Evolutionary conservation across 148 eudicot genomes (phyloP).

Genomic region (Heliamphora exappendiculata): DNA sequence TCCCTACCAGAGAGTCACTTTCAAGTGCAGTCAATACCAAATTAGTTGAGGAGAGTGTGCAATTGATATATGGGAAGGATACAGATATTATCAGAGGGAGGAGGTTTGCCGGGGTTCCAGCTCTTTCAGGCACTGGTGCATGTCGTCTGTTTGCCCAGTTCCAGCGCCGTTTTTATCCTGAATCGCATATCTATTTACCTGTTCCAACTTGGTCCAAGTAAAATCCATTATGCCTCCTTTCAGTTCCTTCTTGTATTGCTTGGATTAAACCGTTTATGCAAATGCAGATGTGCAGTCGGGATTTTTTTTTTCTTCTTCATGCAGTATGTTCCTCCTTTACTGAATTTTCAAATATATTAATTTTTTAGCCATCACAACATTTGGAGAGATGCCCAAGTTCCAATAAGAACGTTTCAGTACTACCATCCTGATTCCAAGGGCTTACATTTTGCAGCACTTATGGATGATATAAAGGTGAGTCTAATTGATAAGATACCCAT

Average conservation of each 20-base stretch:
- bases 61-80: constrained; percentile 2
- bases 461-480: constrained; percentile 8
- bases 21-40: neutral
- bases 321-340: neutral
- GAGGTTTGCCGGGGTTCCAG: neutral
- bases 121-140: constrained; percentile 11
- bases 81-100: neutral
- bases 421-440: constrained; percentile 11
- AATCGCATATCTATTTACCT: constrained; percentile 6
- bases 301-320: neutral
- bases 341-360: neutral
- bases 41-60: constrained; percentile 4
- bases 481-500: neutral
- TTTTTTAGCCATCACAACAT: constrained; percentile 7
- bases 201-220: constrained; percentile 11
- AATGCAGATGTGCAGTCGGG: neutral
- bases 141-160: constrained; percentile 9
- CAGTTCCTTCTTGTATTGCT: neutral
- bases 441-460: constrained; percentile 5
- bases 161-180: constrained; percentile 1
- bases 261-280: neutral
- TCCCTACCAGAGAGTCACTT: neutral
- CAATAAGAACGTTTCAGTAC: constrained; percentile 4
- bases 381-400: constrained; percentile 12
- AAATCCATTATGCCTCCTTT: neutral